Evolutionary conservation across 176 grass and related monocot genomes (phyloP).

Genomic region (Tillandsia fasciculata): DNA sequence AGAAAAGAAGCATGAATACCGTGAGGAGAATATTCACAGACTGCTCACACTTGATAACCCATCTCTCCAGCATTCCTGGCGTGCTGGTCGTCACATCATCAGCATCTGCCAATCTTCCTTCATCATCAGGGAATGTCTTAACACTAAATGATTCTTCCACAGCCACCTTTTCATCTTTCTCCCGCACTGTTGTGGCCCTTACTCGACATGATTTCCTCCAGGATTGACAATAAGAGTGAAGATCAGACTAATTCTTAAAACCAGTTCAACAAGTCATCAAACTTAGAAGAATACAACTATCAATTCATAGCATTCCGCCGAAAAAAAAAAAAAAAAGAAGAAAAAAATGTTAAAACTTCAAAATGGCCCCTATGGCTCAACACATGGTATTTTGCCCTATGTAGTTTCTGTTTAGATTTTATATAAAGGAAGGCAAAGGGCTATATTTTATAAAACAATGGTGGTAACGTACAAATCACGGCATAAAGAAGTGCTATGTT

Average conservation of each 20-base stretch:
- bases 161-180: conserved; percentile 11
- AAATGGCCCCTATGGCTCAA: not conserved
- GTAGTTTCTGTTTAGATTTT: too few relatives aligned
- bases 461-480: too few relatives aligned
- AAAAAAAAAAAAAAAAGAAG: too few relatives aligned
- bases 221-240: not conserved
- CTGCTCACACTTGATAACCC: conserved; percentile 2
- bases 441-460: too few relatives aligned
- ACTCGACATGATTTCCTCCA: not conserved
- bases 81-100: not conserved
- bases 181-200: conserved; percentile 7
- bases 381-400: not conserved
- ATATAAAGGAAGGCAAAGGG: too few relatives aligned
- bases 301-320: too few relatives aligned
- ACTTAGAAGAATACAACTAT: too few relatives aligned
- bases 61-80: not conserved
- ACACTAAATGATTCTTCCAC: conserved; percentile 4
- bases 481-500: too few relatives aligned
- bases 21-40: conserved; percentile 8
- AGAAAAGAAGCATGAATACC: not conserved
- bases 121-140: not conserved
- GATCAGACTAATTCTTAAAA: not conserved
- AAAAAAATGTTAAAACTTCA: not conserved
- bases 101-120: not conserved
- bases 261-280: too few relatives aligned